Evolutionary conservation across 1,139 yeast genomes (phyloP).

Genomic region (Zygosaccharomyces sapae): DNA sequence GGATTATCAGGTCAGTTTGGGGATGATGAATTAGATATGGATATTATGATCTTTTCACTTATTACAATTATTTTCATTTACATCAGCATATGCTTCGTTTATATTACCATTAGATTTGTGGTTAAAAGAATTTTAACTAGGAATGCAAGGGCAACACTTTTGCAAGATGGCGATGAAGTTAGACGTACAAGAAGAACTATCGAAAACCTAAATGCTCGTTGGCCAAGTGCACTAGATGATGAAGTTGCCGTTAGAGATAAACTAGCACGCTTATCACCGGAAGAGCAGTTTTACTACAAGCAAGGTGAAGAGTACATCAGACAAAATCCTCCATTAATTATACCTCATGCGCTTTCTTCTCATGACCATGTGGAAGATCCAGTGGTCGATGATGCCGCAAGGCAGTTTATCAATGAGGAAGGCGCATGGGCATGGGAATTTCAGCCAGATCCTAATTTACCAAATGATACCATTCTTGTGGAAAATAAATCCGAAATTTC

Average conservation of each 20-base stretch:
- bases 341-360: constrained; percentile 38
- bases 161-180: constrained; percentile 16
- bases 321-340: constrained; percentile 50
- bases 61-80: constrained; percentile 27
- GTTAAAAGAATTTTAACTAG: constrained; percentile 20
- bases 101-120: constrained; percentile 21
- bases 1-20: constrained; percentile 11
- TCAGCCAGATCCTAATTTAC: constrained; percentile 60
- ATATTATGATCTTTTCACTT: constrained; percentile 25
- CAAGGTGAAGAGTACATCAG: constrained; percentile 51
- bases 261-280: constrained; percentile 60
- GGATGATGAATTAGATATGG: constrained; percentile 26
- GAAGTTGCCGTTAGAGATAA: constrained; percentile 62
- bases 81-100: constrained; percentile 22
- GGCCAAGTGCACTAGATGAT: constrained; percentile 59
- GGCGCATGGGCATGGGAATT: constrained; percentile 95
- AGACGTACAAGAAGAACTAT: constrained; percentile 13
- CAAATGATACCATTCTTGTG: constrained; percentile 57
- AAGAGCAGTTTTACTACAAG: constrained; percentile 72
- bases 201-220: constrained; percentile 32
- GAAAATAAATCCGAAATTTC: constrained; percentile 72
- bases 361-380: constrained; percentile 44
- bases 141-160: constrained; percentile 20
- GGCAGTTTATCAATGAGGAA: constrained; percentile 68
- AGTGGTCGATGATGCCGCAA: constrained; percentile 49